Conservation (phyloP, 2,329 filamentous ascomycete genomes). For the Fusarium sulawesiense region DNA sequence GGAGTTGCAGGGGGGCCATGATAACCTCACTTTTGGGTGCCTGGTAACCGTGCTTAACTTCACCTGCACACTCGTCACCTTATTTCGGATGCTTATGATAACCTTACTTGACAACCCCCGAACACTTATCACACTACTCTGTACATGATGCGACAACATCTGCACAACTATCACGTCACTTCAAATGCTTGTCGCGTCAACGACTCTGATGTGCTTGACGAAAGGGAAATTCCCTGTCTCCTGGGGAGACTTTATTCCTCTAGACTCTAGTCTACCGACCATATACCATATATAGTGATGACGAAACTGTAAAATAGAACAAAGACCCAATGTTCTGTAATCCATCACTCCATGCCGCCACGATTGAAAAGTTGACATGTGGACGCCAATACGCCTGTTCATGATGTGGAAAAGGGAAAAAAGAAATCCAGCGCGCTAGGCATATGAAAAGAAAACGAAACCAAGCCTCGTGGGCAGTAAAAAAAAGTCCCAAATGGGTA, state of each 20-base stretch:
- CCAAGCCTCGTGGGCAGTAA: conserved; percentile 18
- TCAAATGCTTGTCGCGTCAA: background rate
- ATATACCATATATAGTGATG: conserved; percentile 15
- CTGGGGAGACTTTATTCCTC: conserved; percentile 26
- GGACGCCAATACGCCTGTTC: conserved; percentile 48
- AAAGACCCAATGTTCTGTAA: conserved; percentile 39
- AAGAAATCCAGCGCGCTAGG: conserved; percentile 40
- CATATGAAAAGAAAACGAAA: conserved; percentile 25
- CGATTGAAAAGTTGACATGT: conserved; percentile 17
- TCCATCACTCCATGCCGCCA: conserved; percentile 41
- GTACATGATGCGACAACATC: background rate
- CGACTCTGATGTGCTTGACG: background rate
- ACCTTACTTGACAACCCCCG: background rate
- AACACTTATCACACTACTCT: background rate
- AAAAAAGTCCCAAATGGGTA: conserved; percentile 16
- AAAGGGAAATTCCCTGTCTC: conserved; percentile 1
- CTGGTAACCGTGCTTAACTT: background rate
- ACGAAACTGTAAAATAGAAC: conserved; percentile 16
- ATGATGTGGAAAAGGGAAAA: conserved; percentile 41
- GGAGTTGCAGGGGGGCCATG: conserved; percentile 1
- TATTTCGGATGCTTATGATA: background rate
- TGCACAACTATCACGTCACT: background rate
- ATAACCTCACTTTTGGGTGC: background rate
- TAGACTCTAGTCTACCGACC: conserved; percentile 31
- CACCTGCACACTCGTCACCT: background rate